Conservation (phyloP, 2,329 filamentous ascomycete species). For the Fusarium pseudograminearum region DNA sequence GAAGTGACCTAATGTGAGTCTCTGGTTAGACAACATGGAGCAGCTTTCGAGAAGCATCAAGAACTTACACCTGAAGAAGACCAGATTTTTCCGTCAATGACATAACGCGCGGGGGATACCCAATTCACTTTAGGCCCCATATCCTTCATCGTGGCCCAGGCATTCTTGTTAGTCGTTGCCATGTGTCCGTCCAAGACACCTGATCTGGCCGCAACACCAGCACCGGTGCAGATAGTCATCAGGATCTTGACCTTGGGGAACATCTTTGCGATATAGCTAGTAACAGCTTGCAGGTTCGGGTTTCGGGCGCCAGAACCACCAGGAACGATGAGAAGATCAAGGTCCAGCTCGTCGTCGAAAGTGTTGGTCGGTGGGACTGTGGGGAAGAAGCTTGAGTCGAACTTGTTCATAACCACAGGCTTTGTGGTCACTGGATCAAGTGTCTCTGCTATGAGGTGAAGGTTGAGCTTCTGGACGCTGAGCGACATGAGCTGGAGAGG, state of each 20-base stretch:
- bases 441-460: constrained; percentile 57
- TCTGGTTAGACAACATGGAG: not conserved
- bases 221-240: constrained; percentile 76
- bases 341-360: constrained; percentile 63
- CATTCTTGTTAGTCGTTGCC: constrained; percentile 75
- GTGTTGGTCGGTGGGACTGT: constrained; percentile 61
- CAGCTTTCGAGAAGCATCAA: not conserved
- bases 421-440: constrained; percentile 57
- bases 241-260: constrained; percentile 65
- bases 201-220: constrained; percentile 67
- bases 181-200: constrained; percentile 70
- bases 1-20: constrained; percentile 49
- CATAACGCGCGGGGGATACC: constrained; percentile 72
- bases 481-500: constrained; percentile 57
- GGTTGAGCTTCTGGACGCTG: constrained; percentile 51
- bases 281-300: constrained; percentile 53
- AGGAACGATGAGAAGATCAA: constrained; percentile 73
- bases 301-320: constrained; percentile 66
- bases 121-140: constrained; percentile 67
- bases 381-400: constrained; percentile 54
- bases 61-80: constrained; percentile 67
- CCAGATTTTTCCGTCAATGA: constrained; percentile 75
- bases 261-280: constrained; percentile 52
- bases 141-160: constrained; percentile 62
- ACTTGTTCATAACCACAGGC: constrained; percentile 47